A percentile compares a stretch with the other conserved stretches of the same genome.
Evolutionary conservation across 169 alveolate genomes (phyloP).

Genomic region (Plasmodium vivax): DNA sequence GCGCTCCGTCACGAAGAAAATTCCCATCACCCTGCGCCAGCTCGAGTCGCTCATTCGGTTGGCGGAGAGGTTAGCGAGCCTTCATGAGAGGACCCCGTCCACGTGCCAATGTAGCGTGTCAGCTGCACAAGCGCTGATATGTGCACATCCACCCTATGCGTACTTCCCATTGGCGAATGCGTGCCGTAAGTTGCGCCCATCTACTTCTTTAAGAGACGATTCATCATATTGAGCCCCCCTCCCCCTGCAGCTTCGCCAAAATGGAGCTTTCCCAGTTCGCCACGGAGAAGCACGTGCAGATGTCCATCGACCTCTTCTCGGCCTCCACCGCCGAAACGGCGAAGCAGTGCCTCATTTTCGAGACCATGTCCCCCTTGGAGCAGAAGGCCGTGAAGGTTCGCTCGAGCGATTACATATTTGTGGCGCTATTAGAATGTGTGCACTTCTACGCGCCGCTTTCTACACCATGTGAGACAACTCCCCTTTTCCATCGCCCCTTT

Average conservation of each 20-base stretch:
- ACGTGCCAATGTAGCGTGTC: neutral
- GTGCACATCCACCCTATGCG: neutral
- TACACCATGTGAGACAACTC: neutral
- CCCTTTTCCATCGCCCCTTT: neutral
- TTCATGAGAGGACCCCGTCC: neutral
- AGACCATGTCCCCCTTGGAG: conserved; percentile 87
- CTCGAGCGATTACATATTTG: neutral
- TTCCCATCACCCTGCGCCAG: conserved; percentile 99
- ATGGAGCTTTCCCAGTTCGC: conserved; percentile 92
- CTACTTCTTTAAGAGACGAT: neutral
- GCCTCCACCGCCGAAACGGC: conserved; percentile 92
- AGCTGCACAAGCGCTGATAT: neutral
- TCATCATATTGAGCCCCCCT: neutral
- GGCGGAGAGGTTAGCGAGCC: conserved; percentile 87
- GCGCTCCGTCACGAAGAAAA: conserved; percentile 86
- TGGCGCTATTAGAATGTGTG: neutral
- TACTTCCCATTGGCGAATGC: neutral
- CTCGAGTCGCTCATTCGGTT: conserved; percentile 98
- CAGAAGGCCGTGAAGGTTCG: conserved; percentile 84
- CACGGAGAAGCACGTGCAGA: conserved; percentile 90
- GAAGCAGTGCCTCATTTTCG: conserved; percentile 85
- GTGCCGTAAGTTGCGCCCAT: neutral
- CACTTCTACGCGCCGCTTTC: neutral
- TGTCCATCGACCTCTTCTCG: conserved; percentile 91
- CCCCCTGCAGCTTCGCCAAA: conserved; percentile 86